These are phyloP conservation scores for Quercus robur DNA, from an alignment of 306 rosid genomes.

Conservation along the genomic window DNA sequence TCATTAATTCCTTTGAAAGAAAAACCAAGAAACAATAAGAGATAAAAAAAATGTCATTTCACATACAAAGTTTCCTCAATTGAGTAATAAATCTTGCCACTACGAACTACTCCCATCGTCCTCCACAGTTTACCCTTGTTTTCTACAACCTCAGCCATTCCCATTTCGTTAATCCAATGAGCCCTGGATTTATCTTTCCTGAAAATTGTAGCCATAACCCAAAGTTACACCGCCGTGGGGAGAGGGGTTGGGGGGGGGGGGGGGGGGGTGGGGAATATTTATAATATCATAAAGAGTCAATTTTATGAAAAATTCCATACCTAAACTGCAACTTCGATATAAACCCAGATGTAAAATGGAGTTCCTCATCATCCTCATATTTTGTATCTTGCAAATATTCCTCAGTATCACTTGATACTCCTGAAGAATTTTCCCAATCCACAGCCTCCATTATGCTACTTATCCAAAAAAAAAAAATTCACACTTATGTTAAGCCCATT, in stretches of 20 bases:
- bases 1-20: not conserved
- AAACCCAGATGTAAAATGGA: constrained; percentile 31
- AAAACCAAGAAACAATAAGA: not conserved
- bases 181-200: constrained; percentile 54
- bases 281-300: not conserved
- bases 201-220: not conserved
- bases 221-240: not conserved
- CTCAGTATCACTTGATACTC: constrained; percentile 37
- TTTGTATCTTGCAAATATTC: constrained; percentile 23
- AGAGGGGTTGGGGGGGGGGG: no score
- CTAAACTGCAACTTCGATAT: constrained; percentile 62
- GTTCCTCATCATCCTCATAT: constrained; percentile 43
- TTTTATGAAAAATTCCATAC: constrained; percentile 20
- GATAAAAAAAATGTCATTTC: constrained; percentile 2
- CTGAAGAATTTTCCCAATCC: constrained; percentile 25
- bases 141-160: constrained; percentile 64
- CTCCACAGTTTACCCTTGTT: constrained; percentile 66
- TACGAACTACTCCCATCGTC: constrained; percentile 64
- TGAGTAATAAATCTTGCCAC: constrained; percentile 54
- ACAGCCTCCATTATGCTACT: constrained; percentile 32
- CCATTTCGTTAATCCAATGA: constrained; percentile 58
- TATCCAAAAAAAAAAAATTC: not conserved
- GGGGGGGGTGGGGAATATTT: no score
- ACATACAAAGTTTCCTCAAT: constrained; percentile 81
- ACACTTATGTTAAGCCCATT: not conserved